Conservation (phyloP, 805 yeast genomes). For the Candida broadrunensis region DNA sequence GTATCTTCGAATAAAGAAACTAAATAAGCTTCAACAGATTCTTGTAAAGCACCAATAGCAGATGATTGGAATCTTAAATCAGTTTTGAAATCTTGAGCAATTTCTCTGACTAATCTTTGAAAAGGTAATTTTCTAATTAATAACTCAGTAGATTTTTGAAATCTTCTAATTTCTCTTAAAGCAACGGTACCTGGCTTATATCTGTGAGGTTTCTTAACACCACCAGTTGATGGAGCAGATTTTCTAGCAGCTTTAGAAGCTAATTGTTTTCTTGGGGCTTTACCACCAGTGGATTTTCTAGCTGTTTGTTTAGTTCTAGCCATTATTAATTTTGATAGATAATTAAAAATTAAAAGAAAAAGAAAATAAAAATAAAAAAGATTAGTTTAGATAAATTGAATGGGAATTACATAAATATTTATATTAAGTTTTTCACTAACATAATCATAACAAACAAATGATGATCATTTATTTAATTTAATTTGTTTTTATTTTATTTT, state of each 20-base stretch:
- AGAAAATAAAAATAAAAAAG: too few relatives aligned
- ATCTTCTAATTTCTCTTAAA: slow-evolving; percentile 50
- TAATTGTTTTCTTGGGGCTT: slow-evolving; percentile 51
- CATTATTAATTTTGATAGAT: slow-evolving; percentile 34
- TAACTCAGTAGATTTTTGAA: slow-evolving; percentile 47
- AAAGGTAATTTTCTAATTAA: slow-evolving; percentile 49
- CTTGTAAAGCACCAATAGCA: slow-evolving; percentile 50
- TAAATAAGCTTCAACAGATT: slow-evolving; percentile 49
- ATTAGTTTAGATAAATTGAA: too few relatives aligned
- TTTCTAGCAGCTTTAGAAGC: slow-evolving; percentile 52
- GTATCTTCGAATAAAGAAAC: slow-evolving; percentile 49
- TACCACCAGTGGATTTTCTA: slow-evolving; percentile 51
- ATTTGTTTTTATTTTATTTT: too few relatives aligned
- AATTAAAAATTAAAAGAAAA: too few relatives aligned
- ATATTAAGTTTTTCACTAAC: too few relatives aligned
- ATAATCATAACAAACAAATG: too few relatives aligned
- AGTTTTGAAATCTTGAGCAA: slow-evolving; percentile 48
- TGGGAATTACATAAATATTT: too few relatives aligned
- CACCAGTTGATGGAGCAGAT: slow-evolving; percentile 49
- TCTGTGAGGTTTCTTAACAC: slow-evolving; percentile 52
- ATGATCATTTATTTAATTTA: too few relatives aligned
- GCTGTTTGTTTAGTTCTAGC: slow-evolving; percentile 53
- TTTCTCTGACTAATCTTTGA: slow-evolving; percentile 50
- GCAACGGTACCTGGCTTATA: slow-evolving; percentile 54
- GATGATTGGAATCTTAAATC: slow-evolving; percentile 49